Percentiles rank a stretch among this genome's conserved stretches.
phyloP scores from a whole-genome alignment of 805 yeast species.

The Nakazawaea wickerhamii region DNA sequence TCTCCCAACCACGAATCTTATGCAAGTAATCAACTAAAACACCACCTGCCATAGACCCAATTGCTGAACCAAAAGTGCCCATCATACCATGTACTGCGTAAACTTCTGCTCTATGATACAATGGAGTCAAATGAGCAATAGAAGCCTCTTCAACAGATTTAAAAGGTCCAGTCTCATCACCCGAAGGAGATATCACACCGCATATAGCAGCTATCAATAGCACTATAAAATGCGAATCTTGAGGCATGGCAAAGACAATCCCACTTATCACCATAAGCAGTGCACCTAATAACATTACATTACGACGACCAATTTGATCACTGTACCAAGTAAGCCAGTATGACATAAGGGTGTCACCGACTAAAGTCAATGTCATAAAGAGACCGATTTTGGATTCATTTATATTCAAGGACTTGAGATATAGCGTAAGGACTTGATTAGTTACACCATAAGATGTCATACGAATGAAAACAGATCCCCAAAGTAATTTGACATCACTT shows the following conservation, averaged over 20 bases:
- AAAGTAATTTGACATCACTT: constrained; percentile 55
- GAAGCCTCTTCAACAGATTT: constrained; percentile 81
- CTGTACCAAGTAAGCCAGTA: constrained; percentile 74
- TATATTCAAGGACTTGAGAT: constrained; percentile 49
- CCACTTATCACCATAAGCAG: constrained; percentile 68
- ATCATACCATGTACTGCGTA: constrained; percentile 71
- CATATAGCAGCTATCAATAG: constrained; percentile 67
- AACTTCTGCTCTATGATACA: constrained; percentile 58
- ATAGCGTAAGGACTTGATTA: constrained; percentile 71
- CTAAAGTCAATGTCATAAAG: constrained; percentile 75
- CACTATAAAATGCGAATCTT: constrained; percentile 41
- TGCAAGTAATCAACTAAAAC: constrained; percentile 42
- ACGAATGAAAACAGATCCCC: constrained; percentile 66
- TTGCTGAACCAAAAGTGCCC: constrained; percentile 66
- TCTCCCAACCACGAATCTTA: constrained; percentile 26
- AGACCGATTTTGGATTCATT: constrained; percentile 59
- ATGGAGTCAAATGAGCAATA: constrained; percentile 72
- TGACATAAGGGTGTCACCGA: constrained; percentile 75
- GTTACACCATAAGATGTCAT: constrained; percentile 74
- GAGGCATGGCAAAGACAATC: constrained; percentile 47
- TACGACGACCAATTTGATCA: constrained; percentile 61
- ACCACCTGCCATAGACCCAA: constrained; percentile 68
- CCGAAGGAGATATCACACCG: constrained; percentile 86
- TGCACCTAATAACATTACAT: constrained; percentile 58
- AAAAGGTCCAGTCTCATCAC: constrained; percentile 90